Evolutionary conservation across 2,329 filamentous ascomycete genomes (phyloP).

Genomic region (Scedosporium apiospermum): DNA sequence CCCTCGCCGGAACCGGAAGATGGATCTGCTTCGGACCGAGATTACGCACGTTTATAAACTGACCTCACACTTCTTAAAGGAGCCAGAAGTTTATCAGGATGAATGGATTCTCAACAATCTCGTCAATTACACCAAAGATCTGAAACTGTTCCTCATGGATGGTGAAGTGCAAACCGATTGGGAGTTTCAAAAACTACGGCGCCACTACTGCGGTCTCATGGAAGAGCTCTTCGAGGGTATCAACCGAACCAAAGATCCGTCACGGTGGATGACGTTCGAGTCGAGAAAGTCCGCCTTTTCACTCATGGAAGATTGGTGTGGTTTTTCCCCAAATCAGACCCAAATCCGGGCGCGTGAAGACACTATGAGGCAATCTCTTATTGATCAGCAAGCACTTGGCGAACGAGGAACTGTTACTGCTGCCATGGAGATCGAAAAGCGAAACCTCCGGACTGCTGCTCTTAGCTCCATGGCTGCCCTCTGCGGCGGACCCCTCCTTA

Average conservation of each 20-base stretch:
- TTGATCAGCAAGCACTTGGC: constrained; percentile 67
- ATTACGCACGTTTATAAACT: constrained; percentile 95
- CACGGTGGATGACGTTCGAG: constrained; percentile 96
- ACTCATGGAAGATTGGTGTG: constrained; percentile 98
- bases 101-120: constrained; percentile 88
- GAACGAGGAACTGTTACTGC: constrained; percentile 74
- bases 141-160: constrained; percentile 92
- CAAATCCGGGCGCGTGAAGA: constrained; percentile 78
- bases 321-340: constrained; percentile 82
- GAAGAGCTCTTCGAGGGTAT: constrained; percentile 90
- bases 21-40: constrained; percentile 81
- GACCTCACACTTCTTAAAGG: constrained; percentile 78
- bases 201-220: constrained; percentile 88
- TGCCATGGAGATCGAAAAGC: constrained; percentile 94
- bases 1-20: constrained; percentile 70
- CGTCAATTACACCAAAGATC: constrained; percentile 79
- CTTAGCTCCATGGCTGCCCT: constrained; percentile 92
- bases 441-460: constrained; percentile 80
- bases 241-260: constrained; percentile 73
- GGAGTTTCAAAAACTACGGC: constrained; percentile 83
- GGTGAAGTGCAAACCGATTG: constrained; percentile 90
- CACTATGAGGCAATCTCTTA: constrained; percentile 74
- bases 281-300: constrained; percentile 90
- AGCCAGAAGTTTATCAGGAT: constrained; percentile 69
- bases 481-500: constrained; percentile 75